Evolutionary conservation across 306 rosid species (phyloP), one percentile per base, ranked within the genome.

Genomic region (Hylodesmum podocarpum): DNA sequence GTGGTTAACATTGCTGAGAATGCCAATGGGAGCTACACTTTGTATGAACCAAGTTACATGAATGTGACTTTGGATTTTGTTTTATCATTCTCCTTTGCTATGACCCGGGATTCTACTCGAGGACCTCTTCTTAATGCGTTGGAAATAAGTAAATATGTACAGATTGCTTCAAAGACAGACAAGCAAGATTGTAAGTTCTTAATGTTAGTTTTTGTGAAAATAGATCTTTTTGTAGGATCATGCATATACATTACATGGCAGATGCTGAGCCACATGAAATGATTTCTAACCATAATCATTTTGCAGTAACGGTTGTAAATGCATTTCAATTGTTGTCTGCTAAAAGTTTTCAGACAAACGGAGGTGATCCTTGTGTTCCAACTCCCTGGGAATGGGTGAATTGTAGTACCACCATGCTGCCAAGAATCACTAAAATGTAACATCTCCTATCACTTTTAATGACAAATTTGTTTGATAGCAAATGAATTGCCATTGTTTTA

Each of bases 31-130:
- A 86, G 86, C 81, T 93, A 83, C 83, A 90, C 82, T 57, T 91
- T 93, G 76, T 93, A 93, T 65, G 97, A 93, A 75, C 97, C 96
- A 12, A 93, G 97, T 77, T 93, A 93, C 75, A 90, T 93, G 96
- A 93, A 90, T 74, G 96, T 87, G 80, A 87, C 84, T 70, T 80
- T 93, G 59, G 86, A 89, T 33, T 93, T 90, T 53, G 96, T 93
- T 81, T 87, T 93, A 46, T 86, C 97, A 16, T 93, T 93, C 80
- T 73, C 92, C 64, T 93, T 90, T 40, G 88, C 49, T 44, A 87
- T 36, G 87, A 90, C 97, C 44, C 77, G 76, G 19, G 94, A 87
- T 86, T 93, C 97, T 36, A 85, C 91, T 44, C 89, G 65, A 72
- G 97, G 97, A 36, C 97, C 97, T 0, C 86, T 92, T 47, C 73